These are phyloP conservation scores for Friedmanniomyces endolithicus DNA, from an alignment of 495 filamentous ascomycete species.

Conservation along the genomic window DNA sequence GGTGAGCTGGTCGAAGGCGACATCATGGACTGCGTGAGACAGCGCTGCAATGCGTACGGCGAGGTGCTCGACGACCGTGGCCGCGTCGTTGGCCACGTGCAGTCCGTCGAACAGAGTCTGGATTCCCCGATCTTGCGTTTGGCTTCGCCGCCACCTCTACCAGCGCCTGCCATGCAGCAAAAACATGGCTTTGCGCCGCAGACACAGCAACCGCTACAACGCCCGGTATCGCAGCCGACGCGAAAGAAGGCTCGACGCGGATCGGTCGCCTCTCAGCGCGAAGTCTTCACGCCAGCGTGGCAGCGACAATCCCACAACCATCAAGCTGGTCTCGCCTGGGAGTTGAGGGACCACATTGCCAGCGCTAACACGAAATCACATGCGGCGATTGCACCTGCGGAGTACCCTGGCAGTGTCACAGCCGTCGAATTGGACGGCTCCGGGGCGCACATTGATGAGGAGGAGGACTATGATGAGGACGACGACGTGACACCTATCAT, in stretches of 20 bases:
- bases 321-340: background rate
- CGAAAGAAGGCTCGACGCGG: background rate
- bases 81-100: slow-evolving; percentile 37
- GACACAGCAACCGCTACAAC: background rate
- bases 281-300: slow-evolving; percentile 9
- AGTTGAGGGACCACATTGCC: background rate
- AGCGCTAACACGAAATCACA: background rate
- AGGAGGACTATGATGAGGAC: background rate
- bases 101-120: background rate
- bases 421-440: background rate
- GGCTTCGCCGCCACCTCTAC: background rate
- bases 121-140: background rate
- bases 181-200: background rate
- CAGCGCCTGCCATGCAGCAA: background rate
- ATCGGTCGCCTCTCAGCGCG: background rate
- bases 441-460: background rate
- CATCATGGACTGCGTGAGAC: slow-evolving; percentile 34
- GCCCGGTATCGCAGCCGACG: background rate
- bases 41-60: slow-evolving; percentile 38
- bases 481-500: slow-evolving; percentile 2
- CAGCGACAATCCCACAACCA: background rate
- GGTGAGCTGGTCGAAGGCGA: slow-evolving; percentile 41
- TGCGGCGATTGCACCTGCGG: background rate
- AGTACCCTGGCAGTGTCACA: background rate
- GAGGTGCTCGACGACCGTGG: slow-evolving; percentile 39